Evolutionary conservation across 148 eudicot species (phyloP), one percentile per base, ranked within the genome.

Genomic region (Chenopodium quinoa): DNA sequence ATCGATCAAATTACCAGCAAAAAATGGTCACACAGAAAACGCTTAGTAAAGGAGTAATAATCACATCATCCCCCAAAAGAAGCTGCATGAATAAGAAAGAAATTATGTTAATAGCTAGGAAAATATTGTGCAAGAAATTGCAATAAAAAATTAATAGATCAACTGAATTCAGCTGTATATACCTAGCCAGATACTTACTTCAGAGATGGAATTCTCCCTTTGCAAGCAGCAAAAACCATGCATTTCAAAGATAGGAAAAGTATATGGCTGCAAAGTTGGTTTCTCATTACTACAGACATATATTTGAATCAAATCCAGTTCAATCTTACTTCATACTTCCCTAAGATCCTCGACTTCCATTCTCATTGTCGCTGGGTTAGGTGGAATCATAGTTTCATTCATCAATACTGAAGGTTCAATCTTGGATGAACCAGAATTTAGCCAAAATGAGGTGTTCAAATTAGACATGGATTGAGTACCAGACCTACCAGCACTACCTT

Each of bases 401-500:
- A 5, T 79, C 17, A 34, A 3, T 16, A 50, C 64, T 2, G 84
- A 81, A 9, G 71, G 75, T 11, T 70, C 63, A 31, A 16, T 29
- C 70, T 78, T 54, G 4, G 75, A 14, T 54, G 73, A 67, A 23
- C 58, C n/a, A 10, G 83, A 74, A 32, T 78, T 65, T 20, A 19
- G 65, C 78, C 78, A 79, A 70, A 65, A 27, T 22, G 80, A 77
- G 66, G 83, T 67, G 22, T 60, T 75, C 16, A 69, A 6, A 60
- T 78, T 71, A 78, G 74, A 37, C 71, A n/a, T 22, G 20, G 80
- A 75, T 11, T 70, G 80, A 69, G 75, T 34, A 54, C 22, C 46
- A 75, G 74, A 81, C 29, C 87, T 86, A 70, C 88, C 87, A 75
- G 77, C 80, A 34, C 87, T 86, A 73, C 88, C 87, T 86, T 94